Evolutionary conservation across 2,329 filamentous ascomycete species (phyloP), one percentile per base, ranked within the genome.

Genomic region (Aspergillus fumigatus): DNA sequence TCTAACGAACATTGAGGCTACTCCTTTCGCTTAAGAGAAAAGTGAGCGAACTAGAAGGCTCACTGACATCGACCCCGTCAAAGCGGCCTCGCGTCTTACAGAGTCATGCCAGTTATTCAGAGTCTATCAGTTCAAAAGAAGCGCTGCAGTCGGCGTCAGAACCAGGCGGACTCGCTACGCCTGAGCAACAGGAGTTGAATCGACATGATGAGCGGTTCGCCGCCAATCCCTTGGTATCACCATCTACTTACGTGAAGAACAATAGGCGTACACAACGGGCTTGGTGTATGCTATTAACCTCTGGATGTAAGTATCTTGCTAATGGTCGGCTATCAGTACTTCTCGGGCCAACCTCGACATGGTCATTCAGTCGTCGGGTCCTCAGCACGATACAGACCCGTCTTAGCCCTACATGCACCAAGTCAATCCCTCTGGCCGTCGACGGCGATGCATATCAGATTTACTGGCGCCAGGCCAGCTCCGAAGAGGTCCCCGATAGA

Each of bases 291-390:
- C 54, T 8, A 17, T 50, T 38, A 1, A 14, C 0, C 6, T 17
- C 0, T 17, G 0, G 4, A 17, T 5, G 4, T 3, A 40, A n/a
- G 38, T 23, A 17, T 10, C 49, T 56, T 26, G 60, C 43, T n/a
- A 9, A 14, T 25, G 14, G 14, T 19, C n/a, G 19, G 2, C 14
- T 4, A 43, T 2, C 26, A 81, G 79, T 75, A 52, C 82, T 81
- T 53, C 74, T 83, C 6, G 80, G 80, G 0, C 79, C 79, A 1
- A 82, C 80, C 0, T 82, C 80, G 2, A 82, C 80, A 26, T 83
- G 80, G 80, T 81, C 80, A 0, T 83, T 82, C 41, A 77, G 76
- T 21, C 71, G 80, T 8, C 75, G 78, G 7, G 72, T 81, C 2
- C 69, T 82, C 21, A 76, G 69, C 26, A 70, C 80, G 23, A 76